A percentile compares a stretch with the other conserved stretches of the same genome.
phyloP scores from a whole-genome alignment of 306 rosid species.

The Corylus heterophylla region DNA sequence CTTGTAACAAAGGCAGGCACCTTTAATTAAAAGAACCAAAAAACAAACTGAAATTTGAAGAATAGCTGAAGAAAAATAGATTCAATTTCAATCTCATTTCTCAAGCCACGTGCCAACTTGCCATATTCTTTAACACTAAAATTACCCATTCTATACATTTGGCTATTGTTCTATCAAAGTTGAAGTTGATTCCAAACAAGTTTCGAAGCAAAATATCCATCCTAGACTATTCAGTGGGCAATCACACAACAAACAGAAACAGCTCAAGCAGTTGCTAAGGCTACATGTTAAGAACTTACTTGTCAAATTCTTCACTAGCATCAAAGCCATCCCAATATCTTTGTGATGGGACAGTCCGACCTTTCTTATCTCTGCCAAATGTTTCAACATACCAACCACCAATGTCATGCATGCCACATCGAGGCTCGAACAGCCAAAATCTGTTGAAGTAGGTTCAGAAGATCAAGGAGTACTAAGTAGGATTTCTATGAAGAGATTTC shows the following conservation, averaged over 20 bases:
- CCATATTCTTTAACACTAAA: neutral
- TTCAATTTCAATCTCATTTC: too few relatives aligned
- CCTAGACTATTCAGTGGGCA: neutral
- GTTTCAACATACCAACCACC: conserved; percentile 98
- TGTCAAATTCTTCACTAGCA: conserved; percentile 48
- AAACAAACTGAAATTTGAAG: neutral
- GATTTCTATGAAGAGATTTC: neutral
- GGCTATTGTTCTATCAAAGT: neutral
- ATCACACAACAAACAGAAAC: conserved; percentile 8
- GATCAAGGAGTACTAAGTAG: conserved; percentile 13
- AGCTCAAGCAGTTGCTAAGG: conserved; percentile 7
- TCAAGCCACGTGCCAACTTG: neutral
- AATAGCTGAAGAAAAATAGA: neutral
- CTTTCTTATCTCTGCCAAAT: conserved; percentile 79
- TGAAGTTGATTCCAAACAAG: neutral
- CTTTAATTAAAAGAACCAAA: neutral
- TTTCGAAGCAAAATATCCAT: neutral
- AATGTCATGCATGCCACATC: conserved; percentile 87
- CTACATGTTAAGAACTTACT: conserved; percentile 38
- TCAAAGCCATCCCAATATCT: conserved; percentile 85
- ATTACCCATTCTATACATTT: neutral
- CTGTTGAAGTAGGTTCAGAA: conserved; percentile 47
- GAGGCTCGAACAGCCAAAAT: conserved; percentile 98
- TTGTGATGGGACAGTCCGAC: conserved; percentile 65
- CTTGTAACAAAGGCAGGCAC: neutral